phyloP scores from a whole-genome alignment of 139 green algal species.

The Mychonastes homosphaera region DNA sequence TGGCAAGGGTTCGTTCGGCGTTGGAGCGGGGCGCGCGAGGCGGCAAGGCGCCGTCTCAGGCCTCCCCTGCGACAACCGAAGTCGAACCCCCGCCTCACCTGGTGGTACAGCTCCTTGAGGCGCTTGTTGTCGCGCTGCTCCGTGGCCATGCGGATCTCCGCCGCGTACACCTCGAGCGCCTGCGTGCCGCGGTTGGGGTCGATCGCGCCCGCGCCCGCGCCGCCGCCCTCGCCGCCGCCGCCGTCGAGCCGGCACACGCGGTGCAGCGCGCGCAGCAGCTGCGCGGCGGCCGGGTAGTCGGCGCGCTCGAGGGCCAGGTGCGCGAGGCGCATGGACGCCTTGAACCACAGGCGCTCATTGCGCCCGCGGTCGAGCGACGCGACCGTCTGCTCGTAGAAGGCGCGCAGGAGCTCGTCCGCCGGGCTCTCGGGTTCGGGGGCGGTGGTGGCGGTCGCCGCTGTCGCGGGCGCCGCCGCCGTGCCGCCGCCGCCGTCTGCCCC shows the following conservation, averaged over 20 bases:
- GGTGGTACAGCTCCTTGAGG: constrained; percentile 80
- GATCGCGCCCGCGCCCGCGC: no score
- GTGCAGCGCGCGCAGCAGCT: constrained; percentile 78
- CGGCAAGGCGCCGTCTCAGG: no score
- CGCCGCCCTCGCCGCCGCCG: constrained; percentile 81
- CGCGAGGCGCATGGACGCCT: not conserved
- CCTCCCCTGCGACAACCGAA: no score
- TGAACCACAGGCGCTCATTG: constrained; percentile 89
- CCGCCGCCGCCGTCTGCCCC: no score
- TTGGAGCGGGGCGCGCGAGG: no score
- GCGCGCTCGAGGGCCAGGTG: no score
- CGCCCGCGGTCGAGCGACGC: constrained; percentile 66
- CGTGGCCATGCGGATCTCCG: constrained; percentile 94
- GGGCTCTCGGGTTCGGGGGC: no score
- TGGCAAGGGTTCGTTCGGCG: no score
- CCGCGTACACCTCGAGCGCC: constrained; percentile 93
- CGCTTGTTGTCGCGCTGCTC: constrained; percentile 90
- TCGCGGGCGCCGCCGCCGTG: no score
- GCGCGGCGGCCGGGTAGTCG: not conserved
- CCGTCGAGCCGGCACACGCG: no score
- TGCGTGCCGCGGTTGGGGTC: constrained; percentile 97
- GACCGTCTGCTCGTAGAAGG: constrained; percentile 96
- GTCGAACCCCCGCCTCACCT: constrained; percentile 12
- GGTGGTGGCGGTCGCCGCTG: no score
- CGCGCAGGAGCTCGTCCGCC: constrained; percentile 37